phyloP scores from a whole-genome alignment of 805 yeast species.

The Candida fluviatilis region DNA sequence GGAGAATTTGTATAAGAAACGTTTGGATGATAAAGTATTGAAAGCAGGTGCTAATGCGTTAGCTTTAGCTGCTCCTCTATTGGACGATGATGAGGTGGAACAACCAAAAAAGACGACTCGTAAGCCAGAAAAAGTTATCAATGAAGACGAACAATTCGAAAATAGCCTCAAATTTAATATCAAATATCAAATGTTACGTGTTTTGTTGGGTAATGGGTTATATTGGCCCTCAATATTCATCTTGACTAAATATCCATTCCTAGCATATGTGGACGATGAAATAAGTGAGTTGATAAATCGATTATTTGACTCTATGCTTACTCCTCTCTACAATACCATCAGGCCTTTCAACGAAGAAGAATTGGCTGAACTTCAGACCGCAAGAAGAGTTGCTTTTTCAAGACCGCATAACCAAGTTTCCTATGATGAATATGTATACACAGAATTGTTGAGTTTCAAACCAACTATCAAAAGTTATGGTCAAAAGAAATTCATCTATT shows the following conservation, averaged over 20 bases:
- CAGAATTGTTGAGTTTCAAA: conserved; percentile 25
- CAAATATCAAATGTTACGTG: conserved; percentile 42
- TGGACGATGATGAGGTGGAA: conserved; percentile 59
- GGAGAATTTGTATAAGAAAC: conserved; percentile 41
- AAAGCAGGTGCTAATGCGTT: conserved; percentile 71
- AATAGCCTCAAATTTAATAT: conserved; percentile 18
- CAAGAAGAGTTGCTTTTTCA: conserved; percentile 18
- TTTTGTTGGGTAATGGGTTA: conserved; percentile 55
- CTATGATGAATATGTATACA: conserved; percentile 19
- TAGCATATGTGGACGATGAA: conserved; percentile 51
- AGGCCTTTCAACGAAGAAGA: conserved; percentile 18
- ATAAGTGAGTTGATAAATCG: conserved; percentile 46
- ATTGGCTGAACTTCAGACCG: conserved; percentile 16
- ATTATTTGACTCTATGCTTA: conserved; percentile 44
- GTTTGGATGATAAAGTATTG: conserved; percentile 51
- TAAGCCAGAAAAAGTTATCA: conserved; percentile 5
- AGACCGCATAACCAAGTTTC: conserved; percentile 23
- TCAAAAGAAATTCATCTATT: conserved; percentile 30
- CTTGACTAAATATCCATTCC: conserved; percentile 56
- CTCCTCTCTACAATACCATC: conserved; percentile 39
- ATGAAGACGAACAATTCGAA: conserved; percentile 7
- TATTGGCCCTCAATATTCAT: conserved; percentile 59
- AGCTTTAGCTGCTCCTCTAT: conserved; percentile 83
- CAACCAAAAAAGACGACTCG: conserved; percentile 8
- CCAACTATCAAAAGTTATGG: conserved; percentile 22